Conservation (phyloP, 169 alveolate genomes). For the Cryptosporidium bovis region DNA sequence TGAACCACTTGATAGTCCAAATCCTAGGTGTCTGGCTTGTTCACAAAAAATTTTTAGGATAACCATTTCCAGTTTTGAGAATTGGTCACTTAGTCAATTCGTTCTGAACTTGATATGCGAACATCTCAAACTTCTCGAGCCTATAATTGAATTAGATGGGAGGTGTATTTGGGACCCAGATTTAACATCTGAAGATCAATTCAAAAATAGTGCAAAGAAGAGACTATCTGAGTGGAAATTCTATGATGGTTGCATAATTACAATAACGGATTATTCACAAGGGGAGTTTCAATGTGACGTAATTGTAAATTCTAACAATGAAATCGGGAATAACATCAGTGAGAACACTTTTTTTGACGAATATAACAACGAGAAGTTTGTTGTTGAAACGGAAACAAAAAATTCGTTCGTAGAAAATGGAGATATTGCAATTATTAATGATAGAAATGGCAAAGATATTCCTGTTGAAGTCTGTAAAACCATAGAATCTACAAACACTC, state of each 20-base stretch:
- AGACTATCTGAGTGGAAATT: slow-evolving; percentile 41
- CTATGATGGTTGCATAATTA: slow-evolving; percentile 12
- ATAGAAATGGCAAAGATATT: background rate
- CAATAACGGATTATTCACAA: slow-evolving; percentile 54
- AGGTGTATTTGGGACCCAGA: slow-evolving; percentile 74
- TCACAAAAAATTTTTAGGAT: slow-evolving; percentile 76
- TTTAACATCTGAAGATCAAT: slow-evolving; percentile 23
- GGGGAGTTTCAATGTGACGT: slow-evolving; percentile 65
- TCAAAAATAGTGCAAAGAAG: background rate
- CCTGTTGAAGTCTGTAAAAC: slow-evolving; percentile 3
- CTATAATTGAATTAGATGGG: slow-evolving; percentile 46
- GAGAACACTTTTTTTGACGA: slow-evolving; percentile 1
- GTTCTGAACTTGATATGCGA: slow-evolving; percentile 69
- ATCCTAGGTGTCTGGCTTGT: slow-evolving; percentile 78
- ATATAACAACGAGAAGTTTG: slow-evolving; percentile 9
- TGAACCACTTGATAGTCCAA: slow-evolving; percentile 75
- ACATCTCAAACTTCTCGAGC: slow-evolving; percentile 28
- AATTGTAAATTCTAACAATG: background rate
- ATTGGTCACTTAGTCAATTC: slow-evolving; percentile 75
- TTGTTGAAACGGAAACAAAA: background rate
- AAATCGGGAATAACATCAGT: background rate
- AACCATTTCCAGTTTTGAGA: slow-evolving; percentile 73
- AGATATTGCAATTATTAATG: background rate
- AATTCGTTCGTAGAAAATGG: background rate
- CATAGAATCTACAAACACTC: background rate